A percentile compares a stretch with the other conserved stretches of the same genome.
phyloP scores from a whole-genome alignment of 2,329 filamentous ascomycete genomes.

The Fusarium setosum region DNA sequence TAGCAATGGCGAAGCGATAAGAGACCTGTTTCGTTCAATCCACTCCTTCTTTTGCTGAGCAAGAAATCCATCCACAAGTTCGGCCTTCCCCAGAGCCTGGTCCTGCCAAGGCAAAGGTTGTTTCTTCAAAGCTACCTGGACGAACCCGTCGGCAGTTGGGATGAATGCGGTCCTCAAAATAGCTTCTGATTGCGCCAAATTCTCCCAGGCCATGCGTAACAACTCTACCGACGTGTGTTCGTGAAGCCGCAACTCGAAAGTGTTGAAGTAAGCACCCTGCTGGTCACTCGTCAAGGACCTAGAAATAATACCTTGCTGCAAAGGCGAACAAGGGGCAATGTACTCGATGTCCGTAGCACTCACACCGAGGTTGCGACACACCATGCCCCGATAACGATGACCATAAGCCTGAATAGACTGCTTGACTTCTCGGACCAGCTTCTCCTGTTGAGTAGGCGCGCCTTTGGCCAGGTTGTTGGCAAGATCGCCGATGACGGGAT shows the following conservation, averaged over 20 bases:
- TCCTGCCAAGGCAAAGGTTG: slow-evolving; percentile 57
- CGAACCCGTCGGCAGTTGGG: slow-evolving; percentile 77
- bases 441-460: slow-evolving; percentile 17
- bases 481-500: slow-evolving; percentile 63
- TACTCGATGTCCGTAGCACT: slow-evolving; percentile 70
- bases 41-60: slow-evolving; percentile 58
- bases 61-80: slow-evolving; percentile 49
- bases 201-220: slow-evolving; percentile 69
- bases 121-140: slow-evolving; percentile 74
- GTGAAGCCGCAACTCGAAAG: slow-evolving; percentile 71
- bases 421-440: slow-evolving; percentile 58
- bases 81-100: slow-evolving; percentile 39
- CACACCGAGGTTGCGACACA: slow-evolving; percentile 65
- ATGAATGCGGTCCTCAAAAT: slow-evolving; percentile 81
- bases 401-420: slow-evolving; percentile 73
- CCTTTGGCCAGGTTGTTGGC: slow-evolving; percentile 48
- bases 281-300: slow-evolving; percentile 68
- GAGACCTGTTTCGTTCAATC: slow-evolving; percentile 60
- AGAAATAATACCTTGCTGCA: slow-evolving; percentile 89
- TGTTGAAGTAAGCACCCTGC: slow-evolving; percentile 78
- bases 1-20: slow-evolving; percentile 28
- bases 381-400: slow-evolving; percentile 67
- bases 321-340: slow-evolving; percentile 83
- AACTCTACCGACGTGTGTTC: slow-evolving; percentile 54
- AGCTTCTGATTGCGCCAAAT: slow-evolving; percentile 63